Percentiles rank a stretch among this genome's conserved stretches.
Conservation (phyloP, 164 flowering plant genomes). For the Magnolia sinica region DNA sequence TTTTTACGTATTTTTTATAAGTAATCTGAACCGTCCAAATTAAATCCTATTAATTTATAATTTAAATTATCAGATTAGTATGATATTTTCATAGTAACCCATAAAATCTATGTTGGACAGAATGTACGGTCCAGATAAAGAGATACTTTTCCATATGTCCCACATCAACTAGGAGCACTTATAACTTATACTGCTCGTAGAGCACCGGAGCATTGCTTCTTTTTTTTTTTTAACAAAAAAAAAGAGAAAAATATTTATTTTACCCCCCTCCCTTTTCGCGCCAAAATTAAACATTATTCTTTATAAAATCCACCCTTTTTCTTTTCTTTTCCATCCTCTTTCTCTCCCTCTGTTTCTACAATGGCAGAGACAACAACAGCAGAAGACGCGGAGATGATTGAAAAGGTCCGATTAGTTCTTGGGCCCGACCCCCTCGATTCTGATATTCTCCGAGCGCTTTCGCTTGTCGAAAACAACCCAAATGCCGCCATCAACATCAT, state of each 20-base stretch:
- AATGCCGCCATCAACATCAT: slow-evolving; percentile 19
- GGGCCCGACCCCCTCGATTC: slow-evolving; percentile 20
- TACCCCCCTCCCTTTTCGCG: background rate
- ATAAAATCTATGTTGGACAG: too few relatives aligned
- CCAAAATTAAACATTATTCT: background rate
- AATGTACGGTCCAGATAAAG: too few relatives aligned
- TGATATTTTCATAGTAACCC: too few relatives aligned
- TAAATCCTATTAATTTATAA: too few relatives aligned
- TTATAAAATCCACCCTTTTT: background rate
- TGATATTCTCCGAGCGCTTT: slow-evolving; percentile 21
- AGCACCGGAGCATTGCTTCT: too few relatives aligned
- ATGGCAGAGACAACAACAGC: background rate
- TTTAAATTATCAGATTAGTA: too few relatives aligned
- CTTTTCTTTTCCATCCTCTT: background rate
- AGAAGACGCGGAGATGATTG: slow-evolving; percentile 5
- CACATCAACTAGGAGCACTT: too few relatives aligned
- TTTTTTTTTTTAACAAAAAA: too few relatives aligned
- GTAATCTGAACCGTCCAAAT: too few relatives aligned
- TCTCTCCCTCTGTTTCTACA: background rate
- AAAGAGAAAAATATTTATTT: background rate
- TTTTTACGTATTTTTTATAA: too few relatives aligned
- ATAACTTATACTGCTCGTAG: too few relatives aligned
- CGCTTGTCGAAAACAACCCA: slow-evolving; percentile 14
- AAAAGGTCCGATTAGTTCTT: slow-evolving; percentile 13
- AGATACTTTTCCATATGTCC: too few relatives aligned